Evolutionary conservation across 495 filamentous ascomycete genomes (phyloP).

Genomic region (Pyrenula aspistea): DNA sequence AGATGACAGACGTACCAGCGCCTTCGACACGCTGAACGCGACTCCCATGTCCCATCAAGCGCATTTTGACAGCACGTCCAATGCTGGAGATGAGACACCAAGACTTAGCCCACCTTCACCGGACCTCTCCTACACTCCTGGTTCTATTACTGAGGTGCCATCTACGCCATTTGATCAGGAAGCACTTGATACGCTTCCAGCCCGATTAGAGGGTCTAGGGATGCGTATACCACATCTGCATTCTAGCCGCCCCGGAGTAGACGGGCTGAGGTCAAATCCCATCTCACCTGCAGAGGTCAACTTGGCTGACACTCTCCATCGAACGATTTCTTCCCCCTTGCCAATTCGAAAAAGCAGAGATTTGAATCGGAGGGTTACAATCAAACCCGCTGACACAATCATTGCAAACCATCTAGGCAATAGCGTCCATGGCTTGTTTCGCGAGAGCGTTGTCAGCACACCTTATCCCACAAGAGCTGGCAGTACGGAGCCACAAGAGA

Average conservation of each 20-base stretch:
- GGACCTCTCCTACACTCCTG: not conserved
- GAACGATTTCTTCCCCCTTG: not conserved
- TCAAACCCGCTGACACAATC: conserved; percentile 1
- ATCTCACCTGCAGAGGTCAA: conserved; percentile 2
- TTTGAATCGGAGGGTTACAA: conserved; percentile 8
- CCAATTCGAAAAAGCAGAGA: not conserved
- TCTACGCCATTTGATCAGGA: not conserved
- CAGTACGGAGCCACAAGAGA: not conserved
- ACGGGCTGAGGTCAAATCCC: not conserved
- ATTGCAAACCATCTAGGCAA: conserved; percentile 2
- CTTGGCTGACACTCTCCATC: conserved; percentile 1
- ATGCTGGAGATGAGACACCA: not conserved
- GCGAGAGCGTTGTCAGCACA: conserved; percentile 14
- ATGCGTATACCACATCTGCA: not conserved
- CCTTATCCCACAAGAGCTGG: conserved; percentile 8
- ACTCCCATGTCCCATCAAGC: not conserved
- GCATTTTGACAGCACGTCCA: not conserved
- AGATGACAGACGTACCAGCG: not conserved
- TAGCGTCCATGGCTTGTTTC: not conserved
- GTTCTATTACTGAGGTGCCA: not conserved
- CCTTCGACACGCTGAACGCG: not conserved
- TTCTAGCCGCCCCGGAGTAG: not conserved
- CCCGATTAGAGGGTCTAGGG: not conserved
- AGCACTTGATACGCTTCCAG: not conserved
- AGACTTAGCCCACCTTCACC: not conserved